phyloP scores from a whole-genome alignment of 1,139 yeast genomes.

The Fermentozyma sake region DNA sequence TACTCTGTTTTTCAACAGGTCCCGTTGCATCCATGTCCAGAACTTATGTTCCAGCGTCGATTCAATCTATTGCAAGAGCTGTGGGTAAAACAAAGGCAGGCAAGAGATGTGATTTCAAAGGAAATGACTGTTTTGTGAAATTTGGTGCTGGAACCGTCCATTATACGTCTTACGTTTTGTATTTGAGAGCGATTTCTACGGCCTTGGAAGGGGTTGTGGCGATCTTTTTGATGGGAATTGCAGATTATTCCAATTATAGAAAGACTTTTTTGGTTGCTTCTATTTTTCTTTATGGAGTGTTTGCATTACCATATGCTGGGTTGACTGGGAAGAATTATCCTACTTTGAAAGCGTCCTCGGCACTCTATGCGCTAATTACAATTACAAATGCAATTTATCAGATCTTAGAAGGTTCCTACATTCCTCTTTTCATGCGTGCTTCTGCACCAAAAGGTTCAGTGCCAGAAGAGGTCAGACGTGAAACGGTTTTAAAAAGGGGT shows the following conservation, averaged over 20 bases:
- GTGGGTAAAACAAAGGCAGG: constrained; percentile 28
- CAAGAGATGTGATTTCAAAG: constrained; percentile 20
- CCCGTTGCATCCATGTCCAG: constrained; percentile 43
- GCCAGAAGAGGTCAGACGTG: constrained; percentile 23
- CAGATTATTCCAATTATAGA: constrained; percentile 39
- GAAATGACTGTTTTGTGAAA: constrained; percentile 36
- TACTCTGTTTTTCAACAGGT: constrained; percentile 30
- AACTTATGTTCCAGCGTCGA: constrained; percentile 40
- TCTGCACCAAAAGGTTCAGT: constrained; percentile 11
- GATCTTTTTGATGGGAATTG: constrained; percentile 37
- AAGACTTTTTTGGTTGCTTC: constrained; percentile 29
- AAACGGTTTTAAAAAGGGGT: constrained; percentile 28
- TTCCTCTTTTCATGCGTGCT: constrained; percentile 41
- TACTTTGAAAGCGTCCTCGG: constrained; percentile 23
- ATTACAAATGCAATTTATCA: constrained; percentile 32
- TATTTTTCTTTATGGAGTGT: constrained; percentile 28
- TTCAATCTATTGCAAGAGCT: constrained; percentile 35
- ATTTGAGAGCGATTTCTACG: constrained; percentile 35
- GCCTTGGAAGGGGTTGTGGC: constrained; percentile 37
- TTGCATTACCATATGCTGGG: constrained; percentile 38
- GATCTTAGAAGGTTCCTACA: constrained; percentile 40
- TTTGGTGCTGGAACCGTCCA: constrained; percentile 36
- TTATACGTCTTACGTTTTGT: constrained; percentile 34
- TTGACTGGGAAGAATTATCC: constrained; percentile 20
- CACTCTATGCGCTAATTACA: constrained; percentile 28